Evolutionary conservation across 176 grass and related monocot genomes (phyloP), one percentile per base, ranked within the genome.

Genomic region (Hordeum marinum): DNA sequence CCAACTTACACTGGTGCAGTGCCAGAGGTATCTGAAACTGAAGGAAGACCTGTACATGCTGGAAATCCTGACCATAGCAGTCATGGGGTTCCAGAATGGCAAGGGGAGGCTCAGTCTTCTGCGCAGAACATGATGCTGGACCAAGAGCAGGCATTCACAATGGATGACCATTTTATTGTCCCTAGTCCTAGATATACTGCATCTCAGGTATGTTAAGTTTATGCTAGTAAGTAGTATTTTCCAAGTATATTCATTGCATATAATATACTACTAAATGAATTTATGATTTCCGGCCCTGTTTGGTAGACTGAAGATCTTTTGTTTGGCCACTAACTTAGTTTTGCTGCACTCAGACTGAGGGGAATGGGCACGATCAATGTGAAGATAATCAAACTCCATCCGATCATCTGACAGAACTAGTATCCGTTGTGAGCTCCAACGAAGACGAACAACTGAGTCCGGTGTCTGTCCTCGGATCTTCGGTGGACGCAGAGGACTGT

Each of bases 381-480:
- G 68, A 82, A 69, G 60, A 79, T 3, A 48, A 48, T 7, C 37
- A 58, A 21, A 41, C 39, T 42, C 39, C 42, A 15, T 77, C 26
- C 36, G 72, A 43, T 50, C 34, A 50, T 57, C 34, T 57, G 8
- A 27, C 20, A 75, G 82, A 68, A 67, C 8, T 73, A 61, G 20
- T n/a, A 25, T 81, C 63, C 15, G 62, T 45, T 18, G 27, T 79
- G 69, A 86, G 83, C 69, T 76, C 48, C 50, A 86, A 82, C 18
- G 93, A 86, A 58, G 88, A 88, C 67, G 93, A 94, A 72, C 90
- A 86, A 41, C 88, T 80, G 43, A 94, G 92, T 79, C 88, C 90
- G 54, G 67, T 88, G 50, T 90, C 93, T 36, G 88, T 85, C 83
- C 82, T 95, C 14, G 93, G 90, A 62, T 75, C 75, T 82, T 84